A percentile compares a stretch with the other conserved stretches of the same genome.
Conservation (phyloP, 202 grass and related monocot species). For the Cymbopogon flexuosus region DNA sequence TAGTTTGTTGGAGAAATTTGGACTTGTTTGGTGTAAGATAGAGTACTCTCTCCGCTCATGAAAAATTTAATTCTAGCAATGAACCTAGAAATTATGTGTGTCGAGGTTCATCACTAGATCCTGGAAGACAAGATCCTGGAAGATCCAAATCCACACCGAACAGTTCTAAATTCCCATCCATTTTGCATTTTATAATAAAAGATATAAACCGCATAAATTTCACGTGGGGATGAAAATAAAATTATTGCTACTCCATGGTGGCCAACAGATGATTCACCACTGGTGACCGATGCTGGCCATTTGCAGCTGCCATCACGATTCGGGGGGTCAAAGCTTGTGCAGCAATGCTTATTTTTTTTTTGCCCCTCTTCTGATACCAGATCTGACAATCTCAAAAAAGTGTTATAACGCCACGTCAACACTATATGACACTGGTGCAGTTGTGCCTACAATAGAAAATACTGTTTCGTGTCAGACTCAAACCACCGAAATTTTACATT, state of each 20-base stretch:
- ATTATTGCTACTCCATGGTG: not conserved
- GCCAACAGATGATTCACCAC: not conserved
- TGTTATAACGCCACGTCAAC: not conserved
- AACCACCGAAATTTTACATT: not conserved
- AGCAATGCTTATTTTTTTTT: not conserved
- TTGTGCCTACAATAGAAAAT: not conserved
- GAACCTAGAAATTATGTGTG: too few relatives aligned
- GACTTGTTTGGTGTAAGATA: not conserved
- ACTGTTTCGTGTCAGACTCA: not conserved
- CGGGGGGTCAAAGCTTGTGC: not conserved
- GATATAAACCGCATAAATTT: not conserved
- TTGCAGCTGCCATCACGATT: conserved; percentile 1
- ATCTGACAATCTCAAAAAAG: not conserved
- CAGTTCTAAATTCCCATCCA: not conserved
- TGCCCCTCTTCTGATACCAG: not conserved
- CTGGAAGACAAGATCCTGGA: too few relatives aligned
- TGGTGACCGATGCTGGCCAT: not conserved
- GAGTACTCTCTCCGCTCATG: too few relatives aligned
- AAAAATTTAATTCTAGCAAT: too few relatives aligned
- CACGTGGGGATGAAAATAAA: not conserved
- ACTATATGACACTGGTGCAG: not conserved
- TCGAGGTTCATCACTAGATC: too few relatives aligned
- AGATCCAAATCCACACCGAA: not conserved
- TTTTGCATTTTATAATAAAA: not conserved
- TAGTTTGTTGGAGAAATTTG: not conserved